Conservation (phyloP, 177 flowering plant species). For the Tripterygium wilfordii region DNA sequence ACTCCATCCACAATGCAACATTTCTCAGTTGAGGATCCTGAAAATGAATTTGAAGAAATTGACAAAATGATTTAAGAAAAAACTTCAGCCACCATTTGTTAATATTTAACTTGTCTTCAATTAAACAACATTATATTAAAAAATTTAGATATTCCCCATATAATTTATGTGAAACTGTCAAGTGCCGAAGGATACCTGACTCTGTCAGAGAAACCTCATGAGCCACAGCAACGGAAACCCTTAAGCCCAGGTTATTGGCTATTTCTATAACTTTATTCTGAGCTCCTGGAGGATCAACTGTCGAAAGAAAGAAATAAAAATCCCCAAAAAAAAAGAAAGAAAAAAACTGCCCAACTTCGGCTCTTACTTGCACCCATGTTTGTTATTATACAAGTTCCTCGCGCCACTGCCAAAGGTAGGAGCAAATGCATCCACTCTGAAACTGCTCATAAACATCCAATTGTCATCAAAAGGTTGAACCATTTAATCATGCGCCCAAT, state of each 20-base stretch:
- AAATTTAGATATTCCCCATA: too few species aligned
- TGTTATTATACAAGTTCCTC: slow-evolving; percentile 78
- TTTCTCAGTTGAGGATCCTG: slow-evolving; percentile 19
- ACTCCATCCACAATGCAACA: slow-evolving; percentile 40
- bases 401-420: slow-evolving; percentile 77
- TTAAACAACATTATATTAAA: too few species aligned
- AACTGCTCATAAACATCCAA: slow-evolving; percentile 48
- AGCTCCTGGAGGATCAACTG: slow-evolving; percentile 92
- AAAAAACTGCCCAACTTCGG: not conserved
- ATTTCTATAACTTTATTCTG: slow-evolving; percentile 62
- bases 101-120: too few species aligned
- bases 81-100: too few species aligned
- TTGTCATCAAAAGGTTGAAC: too few species aligned
- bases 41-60: slow-evolving; percentile 29
- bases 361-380: slow-evolving; percentile 96
- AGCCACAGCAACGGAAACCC: slow-evolving; percentile 69
- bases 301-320: not conserved
- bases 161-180: too few species aligned
- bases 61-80: too few species aligned
- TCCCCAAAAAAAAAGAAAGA: not conserved
- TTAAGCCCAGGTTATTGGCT: slow-evolving; percentile 59
- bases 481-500: too few species aligned
- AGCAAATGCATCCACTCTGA: slow-evolving; percentile 81
- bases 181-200: too few species aligned
- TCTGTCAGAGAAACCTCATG: slow-evolving; percentile 40